Percentiles rank a stretch among this genome's conserved stretches.
Evolutionary conservation across 768 basidiomycete genomes (phyloP).

Genomic region (Hygrophorus pudorinus): DNA sequence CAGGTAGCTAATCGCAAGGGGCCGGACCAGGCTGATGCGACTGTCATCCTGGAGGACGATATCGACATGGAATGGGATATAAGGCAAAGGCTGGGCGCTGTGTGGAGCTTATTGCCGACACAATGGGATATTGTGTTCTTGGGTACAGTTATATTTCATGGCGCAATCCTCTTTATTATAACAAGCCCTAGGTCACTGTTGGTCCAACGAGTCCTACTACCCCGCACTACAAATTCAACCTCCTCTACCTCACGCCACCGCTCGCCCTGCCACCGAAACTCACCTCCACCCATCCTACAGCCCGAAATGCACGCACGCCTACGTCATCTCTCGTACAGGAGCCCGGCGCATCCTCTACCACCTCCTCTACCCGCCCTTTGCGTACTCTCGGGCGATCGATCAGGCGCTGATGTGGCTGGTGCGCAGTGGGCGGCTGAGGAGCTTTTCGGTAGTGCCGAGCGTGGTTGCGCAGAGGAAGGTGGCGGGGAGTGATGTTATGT

Average conservation of each 20-base stretch:
- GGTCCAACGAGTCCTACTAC: conserved; percentile 56
- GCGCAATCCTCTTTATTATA: not conserved
- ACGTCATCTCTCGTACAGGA: conserved; percentile 48
- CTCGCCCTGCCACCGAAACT: conserved; percentile 9
- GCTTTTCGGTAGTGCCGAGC: conserved; percentile 60
- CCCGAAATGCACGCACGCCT: conserved; percentile 70
- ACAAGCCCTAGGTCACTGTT: conserved; percentile 53
- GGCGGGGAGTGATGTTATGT: conserved; percentile 43
- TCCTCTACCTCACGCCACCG: no score
- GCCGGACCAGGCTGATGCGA: conserved; percentile 25
- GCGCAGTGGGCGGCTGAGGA: conserved; percentile 39
- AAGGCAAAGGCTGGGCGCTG: conserved; percentile 21
- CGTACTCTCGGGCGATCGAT: conserved; percentile 71
- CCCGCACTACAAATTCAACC: conserved; percentile 25
- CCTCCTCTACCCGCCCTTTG: conserved; percentile 54
- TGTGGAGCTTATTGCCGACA: conserved; percentile 46
- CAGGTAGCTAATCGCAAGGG: conserved; percentile 24
- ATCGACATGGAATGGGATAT: conserved; percentile 68
- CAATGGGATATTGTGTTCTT: conserved; percentile 71
- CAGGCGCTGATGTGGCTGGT: conserved; percentile 66
- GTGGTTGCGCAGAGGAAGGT: conserved; percentile 58
- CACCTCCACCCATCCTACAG: conserved; percentile 45
- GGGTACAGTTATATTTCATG: conserved; percentile 29
- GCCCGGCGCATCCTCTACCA: conserved; percentile 52
- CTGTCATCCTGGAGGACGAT: conserved; percentile 68